These are phyloP conservation scores for Candida hispaniensis DNA, from an alignment of 805 yeast species.

Conservation along the genomic window DNA sequence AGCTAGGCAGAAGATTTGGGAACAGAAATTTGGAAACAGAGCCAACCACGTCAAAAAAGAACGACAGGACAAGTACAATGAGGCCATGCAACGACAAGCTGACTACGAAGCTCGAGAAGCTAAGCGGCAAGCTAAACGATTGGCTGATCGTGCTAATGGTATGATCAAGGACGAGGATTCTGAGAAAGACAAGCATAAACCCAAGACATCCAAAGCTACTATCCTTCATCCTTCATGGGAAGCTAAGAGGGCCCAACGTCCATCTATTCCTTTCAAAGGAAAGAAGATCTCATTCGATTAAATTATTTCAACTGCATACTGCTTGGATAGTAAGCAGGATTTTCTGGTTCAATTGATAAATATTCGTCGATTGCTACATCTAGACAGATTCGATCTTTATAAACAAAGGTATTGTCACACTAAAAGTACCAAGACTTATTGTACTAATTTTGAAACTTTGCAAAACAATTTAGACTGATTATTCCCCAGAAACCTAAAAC, in stretches of 20 bases:
- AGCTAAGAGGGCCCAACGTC: conserved; percentile 37
- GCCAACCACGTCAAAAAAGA: conserved; percentile 80
- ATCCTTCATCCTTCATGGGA: conserved; percentile 95
- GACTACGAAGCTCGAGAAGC: conserved; percentile 66
- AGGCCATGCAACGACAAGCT: conserved; percentile 46
- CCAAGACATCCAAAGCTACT: conserved; percentile 20
- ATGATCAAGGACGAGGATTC: conserved; percentile 14
- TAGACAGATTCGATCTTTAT: too few relatives aligned
- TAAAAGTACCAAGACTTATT: too few relatives aligned
- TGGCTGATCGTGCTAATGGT: too few relatives aligned
- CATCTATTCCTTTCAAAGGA: conserved; percentile 4
- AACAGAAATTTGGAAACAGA: conserved; percentile 64
- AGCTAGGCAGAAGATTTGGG: conserved; percentile 96
- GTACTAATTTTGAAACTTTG: too few relatives aligned
- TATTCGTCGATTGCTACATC: too few relatives aligned
- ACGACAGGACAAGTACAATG: conserved; percentile 41
- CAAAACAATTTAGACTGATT: too few relatives aligned
- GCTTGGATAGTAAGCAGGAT: too few relatives aligned
- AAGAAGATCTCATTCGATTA: too few relatives aligned
- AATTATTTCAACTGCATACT: too few relatives aligned
- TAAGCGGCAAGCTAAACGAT: conserved; percentile 28
- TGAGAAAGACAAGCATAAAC: conserved; percentile 3
- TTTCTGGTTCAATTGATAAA: too few relatives aligned
- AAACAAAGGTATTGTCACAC: too few relatives aligned
- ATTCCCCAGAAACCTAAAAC: too few relatives aligned